Evolutionary conservation across 768 basidiomycete genomes (phyloP).

Genomic region (Multifurca ochricompacta): DNA sequence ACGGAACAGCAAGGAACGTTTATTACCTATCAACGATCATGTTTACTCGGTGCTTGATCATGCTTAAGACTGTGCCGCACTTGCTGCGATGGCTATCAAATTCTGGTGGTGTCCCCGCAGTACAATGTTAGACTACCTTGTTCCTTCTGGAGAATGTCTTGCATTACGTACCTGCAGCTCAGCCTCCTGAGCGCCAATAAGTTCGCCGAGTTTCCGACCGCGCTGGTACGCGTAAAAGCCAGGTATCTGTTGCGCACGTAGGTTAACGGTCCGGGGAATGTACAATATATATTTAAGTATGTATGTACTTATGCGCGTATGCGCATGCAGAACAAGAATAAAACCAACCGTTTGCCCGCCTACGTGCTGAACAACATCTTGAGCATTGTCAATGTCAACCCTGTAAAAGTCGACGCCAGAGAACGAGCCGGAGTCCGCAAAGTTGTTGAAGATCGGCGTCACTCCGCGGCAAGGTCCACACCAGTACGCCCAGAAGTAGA

Average conservation of each 20-base stretch:
- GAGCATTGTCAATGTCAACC: slow-evolving; percentile 14
- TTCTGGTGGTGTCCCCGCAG: neutral
- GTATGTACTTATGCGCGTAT: neutral
- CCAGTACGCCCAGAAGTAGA: slow-evolving; percentile 19
- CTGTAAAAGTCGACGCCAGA: slow-evolving; percentile 14
- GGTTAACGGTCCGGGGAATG: neutral
- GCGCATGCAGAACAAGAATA: neutral
- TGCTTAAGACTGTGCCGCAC: slow-evolving; percentile 1
- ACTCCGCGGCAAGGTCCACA: slow-evolving; percentile 15
- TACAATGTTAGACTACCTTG: neutral
- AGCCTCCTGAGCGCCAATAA: slow-evolving; percentile 4
- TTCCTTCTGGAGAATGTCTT: neutral
- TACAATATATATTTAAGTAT: neutral
- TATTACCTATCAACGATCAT: neutral
- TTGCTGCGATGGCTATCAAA: neutral
- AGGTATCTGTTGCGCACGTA: slow-evolving; percentile 7
- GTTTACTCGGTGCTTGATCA: neutral
- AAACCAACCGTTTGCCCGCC: slow-evolving; percentile 9
- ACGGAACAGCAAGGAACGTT: neutral
- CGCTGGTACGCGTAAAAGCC: slow-evolving; percentile 14
- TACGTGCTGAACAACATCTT: slow-evolving; percentile 7
- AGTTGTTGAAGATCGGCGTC: slow-evolving; percentile 14
- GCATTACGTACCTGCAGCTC: slow-evolving; percentile 4
- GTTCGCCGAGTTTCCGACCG: slow-evolving; percentile 6
- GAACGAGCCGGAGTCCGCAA: slow-evolving; percentile 10